Percentiles rank a stretch among this genome's conserved stretches.
phyloP scores from a whole-genome alignment of 1,284 basidiomycete species.

The Pisolithus thermaeus region DNA sequence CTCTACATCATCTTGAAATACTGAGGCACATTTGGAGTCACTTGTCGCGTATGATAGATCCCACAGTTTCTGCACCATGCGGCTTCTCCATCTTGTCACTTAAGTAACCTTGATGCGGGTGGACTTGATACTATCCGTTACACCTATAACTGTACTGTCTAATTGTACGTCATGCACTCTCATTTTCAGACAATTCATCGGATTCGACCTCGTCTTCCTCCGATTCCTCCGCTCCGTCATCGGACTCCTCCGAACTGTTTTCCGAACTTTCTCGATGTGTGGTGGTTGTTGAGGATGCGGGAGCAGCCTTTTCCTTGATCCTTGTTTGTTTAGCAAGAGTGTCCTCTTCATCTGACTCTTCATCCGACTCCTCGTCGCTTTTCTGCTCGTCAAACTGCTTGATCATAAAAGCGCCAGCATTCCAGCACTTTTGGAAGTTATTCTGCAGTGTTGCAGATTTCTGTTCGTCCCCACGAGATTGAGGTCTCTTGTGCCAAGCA shows the following conservation, averaged over 20 bases:
- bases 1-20: slow-evolving; percentile 72
- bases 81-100: no score
- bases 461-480: slow-evolving; percentile 43
- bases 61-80: background rate
- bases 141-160: slow-evolving; percentile 1
- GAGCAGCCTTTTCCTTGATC: no score
- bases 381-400: slow-evolving; percentile 74
- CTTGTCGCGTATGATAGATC: background rate
- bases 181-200: slow-evolving; percentile 9
- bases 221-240: slow-evolving; percentile 4
- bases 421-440: slow-evolving; percentile 64
- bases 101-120: background rate
- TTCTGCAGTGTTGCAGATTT: slow-evolving; percentile 39
- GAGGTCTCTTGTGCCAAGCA: slow-evolving; percentile 54
- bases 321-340: background rate
- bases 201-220: slow-evolving; percentile 3
- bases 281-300: no score
- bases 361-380: slow-evolving; percentile 42
- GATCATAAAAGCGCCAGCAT: slow-evolving; percentile 66
- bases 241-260: no score
- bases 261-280: no score
- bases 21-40: slow-evolving; percentile 14
- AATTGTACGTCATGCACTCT: slow-evolving; percentile 13
- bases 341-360: slow-evolving; percentile 21
- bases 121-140: background rate